Base-by-base conservation (phyloP, 2,329 filamentous ascomycete genomes). In the Ciborinia camelliae region DNA sequence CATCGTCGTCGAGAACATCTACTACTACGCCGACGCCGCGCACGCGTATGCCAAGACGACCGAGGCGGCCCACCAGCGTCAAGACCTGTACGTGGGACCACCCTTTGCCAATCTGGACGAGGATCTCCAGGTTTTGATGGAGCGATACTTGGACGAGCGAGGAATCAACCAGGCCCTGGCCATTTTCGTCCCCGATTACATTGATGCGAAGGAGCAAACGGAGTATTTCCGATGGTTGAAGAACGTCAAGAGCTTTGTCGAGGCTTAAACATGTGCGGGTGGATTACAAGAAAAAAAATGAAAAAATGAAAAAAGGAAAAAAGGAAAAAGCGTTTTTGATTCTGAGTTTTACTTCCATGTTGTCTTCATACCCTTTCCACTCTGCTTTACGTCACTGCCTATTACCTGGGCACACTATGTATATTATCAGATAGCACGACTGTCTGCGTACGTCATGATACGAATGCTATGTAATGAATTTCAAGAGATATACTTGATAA, bases 201-300 rank as follows among this genome's bases (percentile, higher is more conserved):
- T 98, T 75, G 92, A 98, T 76, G 86, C 90, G 80, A 99, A 99
- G 88, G 95, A 99, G 86, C 94, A 98, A 86, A 90, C 88, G 80
- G 95, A 99, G 84, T 99, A 99, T 79, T 81, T 96, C 68, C 81
- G 84, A 70, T 99, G 96, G 95, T 81, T 99, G 77, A 85, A 87
- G 78, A 90, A 90, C 76, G 85, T 97, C 79, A 95, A 94, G 86
- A 81, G 80, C 68, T 97, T 98, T 75, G 82, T 97, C 71, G 89
- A 90, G 76, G 87, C 87, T 67, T 92, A 81, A 68, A 57, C 64
- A 10, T 45, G 23, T 26, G 20, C 20, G 8, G 14, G 15, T 30
- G 62, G 52, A 32, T 28, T 45, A 53, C 35, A 32, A n/a, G 12
- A 39, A 20, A 50, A 50, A 20, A 12, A 37, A 37, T n/a, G n/a